Evolutionary conservation across 768 basidiomycete genomes (phyloP), one percentile per base, ranked within the genome.

Genomic region (Dioszegia crocea): DNA sequence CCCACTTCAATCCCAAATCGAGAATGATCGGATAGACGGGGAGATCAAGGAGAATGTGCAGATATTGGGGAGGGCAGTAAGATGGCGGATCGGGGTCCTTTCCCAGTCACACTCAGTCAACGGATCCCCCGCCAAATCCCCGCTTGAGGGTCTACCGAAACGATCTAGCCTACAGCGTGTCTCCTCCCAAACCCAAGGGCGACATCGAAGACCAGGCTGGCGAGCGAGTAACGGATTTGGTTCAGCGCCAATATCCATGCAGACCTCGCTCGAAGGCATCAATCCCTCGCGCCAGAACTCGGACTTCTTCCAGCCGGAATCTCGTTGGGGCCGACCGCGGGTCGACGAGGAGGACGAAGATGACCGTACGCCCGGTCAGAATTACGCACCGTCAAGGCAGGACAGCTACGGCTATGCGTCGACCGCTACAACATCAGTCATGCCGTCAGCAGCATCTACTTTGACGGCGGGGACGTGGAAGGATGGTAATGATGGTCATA

Each of bases 11-110:
- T 44, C 44, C 3, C 29, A 41, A 8, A 40, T 14, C 4, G 64
- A 59, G 16, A 48, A 58, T 17, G 57, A 56, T 6, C 40, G 55
- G 27, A 26, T 57, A 14, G 70, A 74, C 55, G 61, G 64, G 16
- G 66, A 71, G 26, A 64, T 71, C 12, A 31, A 70, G 30, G 58
- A 63, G 17, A 57, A 61, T 31, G 68, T 74, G 6, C 66, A 74
- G 44, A 49, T 45, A 2, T 54, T 74, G 19, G 66, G 66, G 10
- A 70, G 66, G 49, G 64, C 64, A 11, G 62, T 70, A 0, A 23
- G 63, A 29, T 66, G 65, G 64, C 45, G 55, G 29, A 61, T 63
- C 17, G 44, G 40, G 14, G 4, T 40, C 2, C 44, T 51, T 6
- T 30, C 26, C 38, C 46, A 48, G 29, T 4, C 43, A 19, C 33